Percentiles rank a stretch among this genome's conserved stretches.
These are phyloP conservation scores for Yamadazyma sp. DNA, from an alignment of 805 yeast species.

Conservation along the genomic window DNA sequence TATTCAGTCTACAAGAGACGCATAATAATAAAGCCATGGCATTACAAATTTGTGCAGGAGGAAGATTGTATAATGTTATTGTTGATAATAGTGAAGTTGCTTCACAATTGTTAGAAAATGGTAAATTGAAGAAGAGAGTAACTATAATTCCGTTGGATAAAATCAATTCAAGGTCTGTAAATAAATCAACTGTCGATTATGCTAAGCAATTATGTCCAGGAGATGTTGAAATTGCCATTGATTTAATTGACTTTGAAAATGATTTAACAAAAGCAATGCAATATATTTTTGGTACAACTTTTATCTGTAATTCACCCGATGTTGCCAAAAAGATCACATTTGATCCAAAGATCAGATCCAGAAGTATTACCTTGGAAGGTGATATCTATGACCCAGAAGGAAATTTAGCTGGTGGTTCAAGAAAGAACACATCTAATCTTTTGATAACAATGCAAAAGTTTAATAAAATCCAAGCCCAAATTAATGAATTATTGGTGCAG, in stretches of 20 bases:
- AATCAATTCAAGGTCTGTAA: conserved; percentile 59
- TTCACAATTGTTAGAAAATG: conserved; percentile 74
- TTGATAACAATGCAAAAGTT: conserved; percentile 65
- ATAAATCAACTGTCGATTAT: conserved; percentile 47
- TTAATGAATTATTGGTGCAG: conserved; percentile 41
- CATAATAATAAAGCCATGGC: conserved; percentile 71
- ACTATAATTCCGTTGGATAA: conserved; percentile 92
- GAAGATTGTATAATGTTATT: conserved; percentile 80
- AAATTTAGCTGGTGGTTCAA: conserved; percentile 91
- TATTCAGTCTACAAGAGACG: conserved; percentile 60
- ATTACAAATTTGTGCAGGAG: conserved; percentile 92
- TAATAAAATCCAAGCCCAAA: conserved; percentile 42
- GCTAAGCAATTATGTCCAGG: conserved; percentile 82
- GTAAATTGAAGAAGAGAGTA: conserved; percentile 74
- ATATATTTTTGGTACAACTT: conserved; percentile 85
- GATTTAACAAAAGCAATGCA: conserved; percentile 82
- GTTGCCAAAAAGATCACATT: conserved; percentile 89
- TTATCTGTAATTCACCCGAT: conserved; percentile 82
- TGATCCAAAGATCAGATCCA: conserved; percentile 72
- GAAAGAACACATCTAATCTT: conserved; percentile 56
- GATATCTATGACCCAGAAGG: conserved; percentile 97
- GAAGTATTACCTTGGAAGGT: conserved; percentile 88
- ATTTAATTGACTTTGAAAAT: conserved; percentile 69
- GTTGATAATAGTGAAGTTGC: conserved; percentile 87
- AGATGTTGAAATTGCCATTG: conserved; percentile 84